Evolutionary conservation across 2,329 filamentous ascomycete species (phyloP).

Genomic region (Diplodia intermedia): DNA sequence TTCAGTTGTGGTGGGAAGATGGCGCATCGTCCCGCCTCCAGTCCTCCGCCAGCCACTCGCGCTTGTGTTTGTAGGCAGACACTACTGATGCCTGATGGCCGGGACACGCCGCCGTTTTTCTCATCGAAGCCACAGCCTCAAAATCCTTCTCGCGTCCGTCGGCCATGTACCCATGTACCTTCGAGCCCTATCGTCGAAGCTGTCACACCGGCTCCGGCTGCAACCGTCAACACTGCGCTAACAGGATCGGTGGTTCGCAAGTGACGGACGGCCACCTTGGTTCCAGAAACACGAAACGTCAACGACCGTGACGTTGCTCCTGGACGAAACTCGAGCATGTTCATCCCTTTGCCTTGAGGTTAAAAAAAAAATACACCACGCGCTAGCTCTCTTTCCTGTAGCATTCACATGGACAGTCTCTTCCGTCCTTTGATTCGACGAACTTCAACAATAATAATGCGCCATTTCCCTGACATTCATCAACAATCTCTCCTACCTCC

Average conservation of each 20-base stretch:
- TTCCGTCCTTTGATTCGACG: not conserved
- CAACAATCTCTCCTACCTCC: too few relatives aligned
- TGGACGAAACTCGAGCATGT: not conserved
- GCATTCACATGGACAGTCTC: too few relatives aligned
- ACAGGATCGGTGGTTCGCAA: not conserved
- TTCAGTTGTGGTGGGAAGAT: not conserved
- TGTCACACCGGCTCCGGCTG: constrained; percentile 6
- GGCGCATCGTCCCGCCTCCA: not conserved
- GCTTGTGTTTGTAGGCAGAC: constrained; percentile 8
- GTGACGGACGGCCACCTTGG: not conserved
- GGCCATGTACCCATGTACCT: constrained; percentile 7
- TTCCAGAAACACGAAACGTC: not conserved
- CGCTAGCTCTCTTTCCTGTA: too few relatives aligned
- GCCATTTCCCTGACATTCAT: too few relatives aligned
- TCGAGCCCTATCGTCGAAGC: not conserved
- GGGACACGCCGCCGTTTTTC: not conserved
- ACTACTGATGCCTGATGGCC: constrained; percentile 9
- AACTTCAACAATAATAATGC: too few relatives aligned
- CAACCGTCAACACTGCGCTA: not conserved
- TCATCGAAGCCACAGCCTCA: not conserved
- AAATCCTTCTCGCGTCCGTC: not conserved
- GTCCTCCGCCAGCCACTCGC: not conserved
- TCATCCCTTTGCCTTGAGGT: constrained; percentile 8
- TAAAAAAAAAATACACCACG: too few relatives aligned
- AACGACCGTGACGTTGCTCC: not conserved